Evolutionary conservation across 1,284 basidiomycete species (phyloP).

Genomic region (Exobasidium rhododendri): DNA sequence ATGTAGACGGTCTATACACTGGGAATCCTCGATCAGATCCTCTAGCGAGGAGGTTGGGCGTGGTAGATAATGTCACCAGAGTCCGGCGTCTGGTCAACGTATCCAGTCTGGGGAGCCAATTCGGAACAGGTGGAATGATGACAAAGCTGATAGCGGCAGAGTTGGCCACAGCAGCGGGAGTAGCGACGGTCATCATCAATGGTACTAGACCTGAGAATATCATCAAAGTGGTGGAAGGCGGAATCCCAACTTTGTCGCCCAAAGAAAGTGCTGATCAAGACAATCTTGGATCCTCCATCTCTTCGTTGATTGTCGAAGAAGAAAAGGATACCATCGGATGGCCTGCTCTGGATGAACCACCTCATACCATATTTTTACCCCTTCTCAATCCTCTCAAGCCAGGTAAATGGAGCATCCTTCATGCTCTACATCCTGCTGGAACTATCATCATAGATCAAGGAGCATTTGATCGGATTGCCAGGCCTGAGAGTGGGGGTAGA

Average conservation of each 20-base stretch:
- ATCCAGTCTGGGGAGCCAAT: conserved; percentile 79
- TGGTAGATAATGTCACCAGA: conserved; percentile 76
- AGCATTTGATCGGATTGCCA: conserved; percentile 78
- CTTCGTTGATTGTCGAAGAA: conserved; percentile 22
- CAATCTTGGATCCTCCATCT: conserved; percentile 27
- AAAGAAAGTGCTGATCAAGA: not conserved
- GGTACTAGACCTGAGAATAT: conserved; percentile 69
- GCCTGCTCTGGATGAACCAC: conserved; percentile 58
- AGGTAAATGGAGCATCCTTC: conserved; percentile 89
- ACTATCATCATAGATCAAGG: conserved; percentile 83
- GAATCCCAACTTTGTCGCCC: not conserved
- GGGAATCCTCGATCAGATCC: conserved; percentile 90
- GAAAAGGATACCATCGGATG: conserved; percentile 29
- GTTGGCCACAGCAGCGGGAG: conserved; percentile 90
- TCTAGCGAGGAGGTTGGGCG: conserved; percentile 71
- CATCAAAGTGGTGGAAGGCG: conserved; percentile 68
- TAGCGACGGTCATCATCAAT: conserved; percentile 76
- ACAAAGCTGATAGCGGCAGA: conserved; percentile 98
- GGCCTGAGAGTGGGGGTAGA: conserved; percentile 80
- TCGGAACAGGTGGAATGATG: conserved; percentile 98
- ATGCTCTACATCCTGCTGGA: conserved; percentile 84
- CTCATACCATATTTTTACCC: conserved; percentile 84
- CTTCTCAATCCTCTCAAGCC: conserved; percentile 74
- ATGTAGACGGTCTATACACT: conserved; percentile 94
- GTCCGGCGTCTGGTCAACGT: conserved; percentile 85